Evolutionary conservation across 1,139 yeast genomes (phyloP).

Genomic region (Pichia sp.): DNA sequence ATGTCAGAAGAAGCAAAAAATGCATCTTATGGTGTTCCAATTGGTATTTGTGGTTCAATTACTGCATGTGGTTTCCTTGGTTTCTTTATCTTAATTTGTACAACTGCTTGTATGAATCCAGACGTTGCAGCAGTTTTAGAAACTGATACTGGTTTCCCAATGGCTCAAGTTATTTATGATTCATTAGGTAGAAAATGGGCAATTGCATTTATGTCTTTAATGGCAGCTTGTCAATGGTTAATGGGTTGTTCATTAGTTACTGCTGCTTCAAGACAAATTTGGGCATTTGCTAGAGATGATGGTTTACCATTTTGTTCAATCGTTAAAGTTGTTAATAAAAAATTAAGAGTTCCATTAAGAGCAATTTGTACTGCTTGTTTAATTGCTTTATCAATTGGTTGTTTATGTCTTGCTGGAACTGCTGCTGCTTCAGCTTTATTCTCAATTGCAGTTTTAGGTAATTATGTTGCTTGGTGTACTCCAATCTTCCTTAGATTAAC

Average conservation of each 20-base stretch:
- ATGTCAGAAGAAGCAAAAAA: conserved; percentile 64
- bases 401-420: conserved; percentile 49
- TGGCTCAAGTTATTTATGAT: conserved; percentile 61
- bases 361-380: conserved; percentile 51
- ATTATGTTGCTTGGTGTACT: conserved; percentile 53
- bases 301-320: conserved; percentile 41
- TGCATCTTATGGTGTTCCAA: conserved; percentile 59
- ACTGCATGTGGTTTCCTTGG: conserved; percentile 58
- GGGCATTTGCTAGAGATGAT: conserved; percentile 51
- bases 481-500: conserved; percentile 49
- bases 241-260: conserved; percentile 60
- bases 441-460: conserved; percentile 52
- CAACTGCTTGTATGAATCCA: conserved; percentile 50
- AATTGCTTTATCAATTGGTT: conserved; percentile 46
- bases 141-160: conserved; percentile 44
- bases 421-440: conserved; percentile 58
- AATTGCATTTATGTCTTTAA: conserved; percentile 39
- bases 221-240: conserved; percentile 48
- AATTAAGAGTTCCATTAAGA: conserved; percentile 49
- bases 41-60: conserved; percentile 54
- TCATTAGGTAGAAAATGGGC: conserved; percentile 68
- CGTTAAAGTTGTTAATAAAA: conserved; percentile 49
- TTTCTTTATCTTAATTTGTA: conserved; percentile 47
- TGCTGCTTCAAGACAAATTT: conserved; percentile 46
- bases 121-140: conserved; percentile 40